Evolutionary conservation across 2,329 filamentous ascomycete genomes (phyloP).

Genomic region (Colletotrichum lini): DNA sequence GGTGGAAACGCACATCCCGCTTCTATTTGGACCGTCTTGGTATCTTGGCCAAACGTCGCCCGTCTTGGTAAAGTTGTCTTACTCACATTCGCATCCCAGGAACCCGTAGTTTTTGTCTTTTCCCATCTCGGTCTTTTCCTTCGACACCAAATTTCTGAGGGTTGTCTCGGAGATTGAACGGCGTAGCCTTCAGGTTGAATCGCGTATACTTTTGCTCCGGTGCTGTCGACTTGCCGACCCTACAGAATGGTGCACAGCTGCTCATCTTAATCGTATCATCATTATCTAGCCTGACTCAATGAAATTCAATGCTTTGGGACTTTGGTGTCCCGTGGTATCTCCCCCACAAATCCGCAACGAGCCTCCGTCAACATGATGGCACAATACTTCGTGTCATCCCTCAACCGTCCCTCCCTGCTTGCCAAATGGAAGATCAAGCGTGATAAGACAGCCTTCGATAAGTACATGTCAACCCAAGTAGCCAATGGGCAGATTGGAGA

Average conservation of each 20-base stretch:
- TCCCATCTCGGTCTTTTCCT: too few relatives aligned
- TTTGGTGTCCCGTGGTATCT: constrained; percentile 20
- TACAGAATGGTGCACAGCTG: neutral
- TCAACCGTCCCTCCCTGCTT: neutral
- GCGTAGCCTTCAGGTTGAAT: neutral
- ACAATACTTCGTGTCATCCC: too few relatives aligned
- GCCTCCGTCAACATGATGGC: neutral
- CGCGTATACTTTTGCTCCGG: neutral
- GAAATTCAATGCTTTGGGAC: neutral
- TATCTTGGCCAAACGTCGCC: constrained; percentile 28
- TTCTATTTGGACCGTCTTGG: constrained; percentile 24
- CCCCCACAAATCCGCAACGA: neutral
- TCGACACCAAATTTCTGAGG: neutral
- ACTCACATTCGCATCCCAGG: too few relatives aligned
- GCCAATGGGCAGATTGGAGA: neutral
- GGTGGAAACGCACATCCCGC: neutral
- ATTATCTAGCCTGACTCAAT: constrained; percentile 27
- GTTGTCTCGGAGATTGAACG: neutral
- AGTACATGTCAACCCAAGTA: neutral
- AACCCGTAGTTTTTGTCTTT: too few relatives aligned
- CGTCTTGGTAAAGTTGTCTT: neutral
- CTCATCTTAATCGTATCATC: neutral
- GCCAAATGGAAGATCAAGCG: too few relatives aligned
- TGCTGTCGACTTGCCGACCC: neutral
- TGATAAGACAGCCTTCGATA: neutral